Evolutionary conservation across 345 rosid genomes (phyloP).

Genomic region (Jatropha curcas): DNA sequence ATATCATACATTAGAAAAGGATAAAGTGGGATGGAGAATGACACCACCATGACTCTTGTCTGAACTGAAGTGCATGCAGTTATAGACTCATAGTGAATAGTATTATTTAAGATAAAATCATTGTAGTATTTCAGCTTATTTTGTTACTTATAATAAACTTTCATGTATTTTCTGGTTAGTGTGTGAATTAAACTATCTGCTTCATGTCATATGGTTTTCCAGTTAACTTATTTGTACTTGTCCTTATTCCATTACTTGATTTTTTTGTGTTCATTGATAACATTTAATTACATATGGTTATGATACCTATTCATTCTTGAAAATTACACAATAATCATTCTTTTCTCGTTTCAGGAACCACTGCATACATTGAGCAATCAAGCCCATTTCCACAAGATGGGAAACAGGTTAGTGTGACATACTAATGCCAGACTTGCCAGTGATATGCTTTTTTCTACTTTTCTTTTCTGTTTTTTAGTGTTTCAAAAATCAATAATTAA

Average conservation of each 20-base stretch:
- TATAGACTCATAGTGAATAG: neutral
- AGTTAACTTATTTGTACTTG: neutral
- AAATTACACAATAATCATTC: neutral
- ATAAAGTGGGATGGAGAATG: neutral
- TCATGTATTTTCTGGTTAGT: neutral
- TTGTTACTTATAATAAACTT: neutral
- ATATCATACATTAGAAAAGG: neutral
- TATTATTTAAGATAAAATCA: neutral
- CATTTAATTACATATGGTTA: neutral
- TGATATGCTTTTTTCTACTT: neutral
- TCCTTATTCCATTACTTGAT: neutral
- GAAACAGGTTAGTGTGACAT: constrained; percentile 54
- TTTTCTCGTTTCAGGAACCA: constrained; percentile 52
- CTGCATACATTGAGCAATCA: constrained; percentile 69
- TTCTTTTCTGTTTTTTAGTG: neutral
- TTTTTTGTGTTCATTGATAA: neutral
- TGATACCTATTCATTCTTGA: neutral
- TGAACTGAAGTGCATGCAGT: neutral
- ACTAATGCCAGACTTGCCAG: neutral
- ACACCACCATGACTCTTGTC: neutral
- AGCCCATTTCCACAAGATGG: constrained; percentile 78
- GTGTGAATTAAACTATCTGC: neutral
- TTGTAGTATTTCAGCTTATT: neutral
- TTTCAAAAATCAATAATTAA: neutral
- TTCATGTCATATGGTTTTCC: neutral